Evolutionary conservation across 148 eudicot species (phyloP).

Genomic region (Vaccinium macrocarpon): DNA sequence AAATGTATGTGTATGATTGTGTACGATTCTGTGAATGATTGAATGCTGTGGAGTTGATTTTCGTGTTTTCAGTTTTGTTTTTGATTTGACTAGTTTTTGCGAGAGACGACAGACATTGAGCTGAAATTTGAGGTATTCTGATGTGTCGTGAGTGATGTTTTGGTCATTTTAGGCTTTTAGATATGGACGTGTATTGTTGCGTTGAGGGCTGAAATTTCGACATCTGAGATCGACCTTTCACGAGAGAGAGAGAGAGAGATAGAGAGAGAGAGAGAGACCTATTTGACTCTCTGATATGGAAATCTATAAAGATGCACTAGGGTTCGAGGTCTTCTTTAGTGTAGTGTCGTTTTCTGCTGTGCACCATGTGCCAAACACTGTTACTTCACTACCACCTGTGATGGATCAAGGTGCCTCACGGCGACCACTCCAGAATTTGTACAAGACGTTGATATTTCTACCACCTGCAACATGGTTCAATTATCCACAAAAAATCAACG

Average conservation of each 20-base stretch:
- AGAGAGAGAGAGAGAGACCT: background rate
- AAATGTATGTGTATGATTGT: background rate
- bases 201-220: background rate
- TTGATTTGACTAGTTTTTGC: background rate
- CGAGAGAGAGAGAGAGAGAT: background rate
- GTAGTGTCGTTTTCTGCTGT: slow-evolving; percentile 1
- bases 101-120: background rate
- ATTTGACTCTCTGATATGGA: slow-evolving; percentile 15
- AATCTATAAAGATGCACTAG: background rate
- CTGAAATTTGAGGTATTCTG: background rate
- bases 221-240: background rate
- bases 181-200: background rate
- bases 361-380: slow-evolving; percentile 9
- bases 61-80: background rate
- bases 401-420: background rate
- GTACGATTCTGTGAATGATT: background rate
- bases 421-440: background rate
- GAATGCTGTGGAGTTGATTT: background rate
- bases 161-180: background rate
- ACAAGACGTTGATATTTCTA: too few relatives aligned
- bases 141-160: background rate
- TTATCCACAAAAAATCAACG: too few relatives aligned
- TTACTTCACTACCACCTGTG: background rate
- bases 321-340: slow-evolving; percentile 6
- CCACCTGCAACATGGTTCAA: too few relatives aligned